phyloP scores from a whole-genome alignment of 495 filamentous ascomycete genomes.

The Gamarada debralockiae region DNA sequence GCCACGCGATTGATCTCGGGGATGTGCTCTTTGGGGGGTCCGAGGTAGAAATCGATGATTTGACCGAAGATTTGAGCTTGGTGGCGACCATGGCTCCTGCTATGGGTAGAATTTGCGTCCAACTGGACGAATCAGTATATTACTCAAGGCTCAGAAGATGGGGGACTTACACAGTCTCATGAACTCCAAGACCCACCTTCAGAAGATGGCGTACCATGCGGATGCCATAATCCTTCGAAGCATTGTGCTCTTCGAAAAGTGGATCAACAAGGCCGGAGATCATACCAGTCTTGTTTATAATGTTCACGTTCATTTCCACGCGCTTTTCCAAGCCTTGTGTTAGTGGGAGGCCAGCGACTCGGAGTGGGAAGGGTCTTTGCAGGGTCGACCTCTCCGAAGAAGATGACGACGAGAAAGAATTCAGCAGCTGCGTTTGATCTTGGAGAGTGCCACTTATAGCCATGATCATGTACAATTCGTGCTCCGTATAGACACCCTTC shows the following conservation, averaged over 20 bases:
- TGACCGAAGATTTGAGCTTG: slow-evolving; percentile 73
- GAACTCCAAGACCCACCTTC: slow-evolving; percentile 55
- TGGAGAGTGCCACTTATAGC: slow-evolving; percentile 24
- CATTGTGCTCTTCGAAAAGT: slow-evolving; percentile 37
- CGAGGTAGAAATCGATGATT: slow-evolving; percentile 74
- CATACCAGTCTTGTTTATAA: slow-evolving; percentile 48
- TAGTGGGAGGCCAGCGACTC: slow-evolving; percentile 56
- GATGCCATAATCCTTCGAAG: slow-evolving; percentile 62
- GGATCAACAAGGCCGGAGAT: slow-evolving; percentile 45
- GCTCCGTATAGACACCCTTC: slow-evolving; percentile 67
- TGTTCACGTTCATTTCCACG: slow-evolving; percentile 62
- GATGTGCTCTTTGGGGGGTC: slow-evolving; percentile 47
- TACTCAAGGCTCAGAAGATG: not conserved
- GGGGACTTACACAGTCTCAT: slow-evolving; percentile 51
- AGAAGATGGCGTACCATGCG: slow-evolving; percentile 63
- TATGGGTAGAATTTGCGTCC: slow-evolving; percentile 48
- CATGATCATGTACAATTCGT: slow-evolving; percentile 72
- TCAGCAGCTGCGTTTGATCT: not conserved
- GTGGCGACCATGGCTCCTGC: slow-evolving; percentile 51
- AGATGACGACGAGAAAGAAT: slow-evolving; percentile 54
- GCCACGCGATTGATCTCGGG: slow-evolving; percentile 55
- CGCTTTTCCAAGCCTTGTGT: slow-evolving; percentile 54
- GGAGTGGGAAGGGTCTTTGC: slow-evolving; percentile 50
- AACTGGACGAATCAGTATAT: not conserved
- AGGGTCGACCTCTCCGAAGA: slow-evolving; percentile 41